Evolutionary conservation across 352 stramenopile genomes (phyloP), one percentile per base, ranked within the genome.

Genomic region (Phytophthora pinifolia): DNA sequence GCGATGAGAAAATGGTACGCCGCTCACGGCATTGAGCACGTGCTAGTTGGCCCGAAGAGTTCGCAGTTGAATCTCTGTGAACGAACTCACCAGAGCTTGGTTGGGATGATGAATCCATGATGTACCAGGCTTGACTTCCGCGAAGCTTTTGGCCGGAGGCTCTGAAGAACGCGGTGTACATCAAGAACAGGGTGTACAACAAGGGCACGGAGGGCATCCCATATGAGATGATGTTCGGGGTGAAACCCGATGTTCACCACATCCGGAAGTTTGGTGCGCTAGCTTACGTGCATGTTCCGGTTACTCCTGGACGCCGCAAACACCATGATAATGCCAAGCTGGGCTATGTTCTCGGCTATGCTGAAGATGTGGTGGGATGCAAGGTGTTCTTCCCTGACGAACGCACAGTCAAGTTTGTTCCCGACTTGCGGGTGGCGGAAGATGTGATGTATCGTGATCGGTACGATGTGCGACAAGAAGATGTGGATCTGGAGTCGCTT

Each of bases 161-260:
- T 8, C 1, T 39, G 17, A 31, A 27, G 8, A 49, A 49, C n/a
- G 43, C 43, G 13, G 29, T 39, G 30, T 39, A 49, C 22, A 38
- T 39, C 9, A 49, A 37, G 29, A 49, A 49, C 29, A n/a, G 29
- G 20, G 20, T 25, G 20, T 25, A 25, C 20, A 25, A 49, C 7
- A 36, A 38, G 6, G 29, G 29, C 10, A 38, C 29, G 29, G 22
- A n/a, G 10, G 6, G 37, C 9, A 44, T 20, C 25, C 37, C 37
- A 18, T 44, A 15, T 6, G 37, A 44, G 3, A 13, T 36, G 14
- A 33, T 49, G 25, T 49, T 37, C n/a, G 30, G 30, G 3, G 32
- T 37, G 29, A 49, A 49, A 30, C 43, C 43, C 9, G 29, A 49
- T 29, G 43, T 38, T 9, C 43, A 49, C 32, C 43, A 32, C 13